Evolutionary conservation across 805 yeast species (phyloP), one percentile per base, ranked within the genome.

Genomic region (Yamadazyma scolyti): DNA sequence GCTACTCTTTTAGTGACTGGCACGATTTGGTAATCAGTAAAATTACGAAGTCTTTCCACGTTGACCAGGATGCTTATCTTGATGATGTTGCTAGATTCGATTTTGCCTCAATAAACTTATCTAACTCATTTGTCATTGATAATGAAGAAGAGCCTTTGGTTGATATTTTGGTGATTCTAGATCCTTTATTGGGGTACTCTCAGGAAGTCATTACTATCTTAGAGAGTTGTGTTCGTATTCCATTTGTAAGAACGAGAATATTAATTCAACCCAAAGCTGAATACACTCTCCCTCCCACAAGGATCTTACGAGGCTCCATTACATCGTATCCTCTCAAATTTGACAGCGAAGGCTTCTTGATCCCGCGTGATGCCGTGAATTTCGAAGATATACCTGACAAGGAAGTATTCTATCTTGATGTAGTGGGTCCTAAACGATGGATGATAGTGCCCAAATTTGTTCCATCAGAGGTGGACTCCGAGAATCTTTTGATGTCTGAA

Each of bases 351-450:
- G 67, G 68, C 0, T 19, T 29, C 9, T 5, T 23, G 6, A 14
- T 29, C 8, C 7, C 19, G 6, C 30, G 27, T 9, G 24, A 18
- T 9, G 5, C 15, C 10, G 9, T 17, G 9, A 7, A n/a, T 6
- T 28, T 34, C 23, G 23, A 7, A 10, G 15, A 23, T 9, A 9
- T 29, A 4, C 31, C 35, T 8, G 2, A 21, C 3, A 30, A 26
- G 4, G 30, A 34, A 68, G 17, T 62, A 71, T 1, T 16, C 72
- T 79, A 39, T 67, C 77, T 4, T 10, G 82, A 74, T 22, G 34
- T 84, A 16, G 79, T 79, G 37, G 70, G 61, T 17, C 89, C 90
- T 0, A 50, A 66, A 5, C 60, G 81, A 6, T 86, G 95, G 95
- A 58, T 77, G n/a, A 74, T 73, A 1, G 61, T 68, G 19, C 72